Evolutionary conservation across 192 early-diverging fungal genomes (phyloP).

Genomic region (Gigaspora rosea): DNA sequence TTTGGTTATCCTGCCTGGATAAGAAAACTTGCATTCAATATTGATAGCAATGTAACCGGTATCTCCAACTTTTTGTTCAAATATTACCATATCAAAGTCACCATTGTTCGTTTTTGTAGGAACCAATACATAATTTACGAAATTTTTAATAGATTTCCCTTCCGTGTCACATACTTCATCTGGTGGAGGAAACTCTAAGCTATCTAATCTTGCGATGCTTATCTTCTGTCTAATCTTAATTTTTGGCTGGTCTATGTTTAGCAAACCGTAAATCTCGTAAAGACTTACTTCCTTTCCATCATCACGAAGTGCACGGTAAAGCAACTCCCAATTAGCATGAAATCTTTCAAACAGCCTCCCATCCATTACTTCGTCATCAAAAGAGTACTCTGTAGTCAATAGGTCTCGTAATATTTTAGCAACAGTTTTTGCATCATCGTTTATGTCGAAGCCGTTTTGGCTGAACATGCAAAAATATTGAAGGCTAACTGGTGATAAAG

Average conservation of each 20-base stretch:
- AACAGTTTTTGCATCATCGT: background rate
- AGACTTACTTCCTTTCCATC: conserved; percentile 11
- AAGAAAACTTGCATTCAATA: conserved; percentile 20
- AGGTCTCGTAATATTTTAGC: conserved; percentile 4
- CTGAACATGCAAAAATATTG: conserved; percentile 6
- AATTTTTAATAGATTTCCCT: background rate
- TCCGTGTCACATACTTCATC: background rate
- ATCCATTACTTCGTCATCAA: background rate
- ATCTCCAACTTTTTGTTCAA: background rate
- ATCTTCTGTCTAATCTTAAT: background rate
- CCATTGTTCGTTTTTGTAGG: background rate
- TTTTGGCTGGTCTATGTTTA: background rate
- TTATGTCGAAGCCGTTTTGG: background rate
- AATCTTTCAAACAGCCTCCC: too few relatives aligned
- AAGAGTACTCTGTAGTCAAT: conserved; percentile 14
- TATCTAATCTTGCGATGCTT: background rate
- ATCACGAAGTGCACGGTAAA: background rate
- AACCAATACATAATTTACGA: conserved; percentile 1
- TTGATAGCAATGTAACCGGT: conserved; percentile 9
- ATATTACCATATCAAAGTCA: conserved; percentile 20
- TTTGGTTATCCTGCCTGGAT: background rate
- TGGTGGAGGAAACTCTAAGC: background rate
- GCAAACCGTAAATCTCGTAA: background rate
- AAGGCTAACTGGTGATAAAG: background rate
- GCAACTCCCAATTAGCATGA: background rate